Evolutionary conservation across 1,284 basidiomycete genomes (phyloP).

Genomic region (Gomphus bonarii): DNA sequence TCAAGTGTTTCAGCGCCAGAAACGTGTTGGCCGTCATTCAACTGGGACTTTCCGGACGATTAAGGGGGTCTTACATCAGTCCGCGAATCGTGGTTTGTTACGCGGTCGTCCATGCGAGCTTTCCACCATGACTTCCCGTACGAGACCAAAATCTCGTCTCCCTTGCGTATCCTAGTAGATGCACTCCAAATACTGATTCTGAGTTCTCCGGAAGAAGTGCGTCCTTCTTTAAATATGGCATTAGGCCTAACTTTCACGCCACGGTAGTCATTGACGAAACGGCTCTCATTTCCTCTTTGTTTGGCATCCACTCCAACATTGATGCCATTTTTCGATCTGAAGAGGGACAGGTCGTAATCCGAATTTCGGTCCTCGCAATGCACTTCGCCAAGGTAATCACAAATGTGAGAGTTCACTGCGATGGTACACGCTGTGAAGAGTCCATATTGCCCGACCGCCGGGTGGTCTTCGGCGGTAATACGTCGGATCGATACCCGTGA

Average conservation of each 20-base stretch:
- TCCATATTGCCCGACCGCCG: constrained; percentile 74
- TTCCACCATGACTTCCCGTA: constrained; percentile 94
- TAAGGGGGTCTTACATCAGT: neutral
- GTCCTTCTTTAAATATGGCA: constrained; percentile 58
- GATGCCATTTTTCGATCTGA: constrained; percentile 42
- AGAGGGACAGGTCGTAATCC: constrained; percentile 81
- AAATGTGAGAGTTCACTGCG: constrained; percentile 49
- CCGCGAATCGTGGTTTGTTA: neutral
- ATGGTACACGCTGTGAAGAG: constrained; percentile 73
- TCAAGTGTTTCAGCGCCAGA: neutral
- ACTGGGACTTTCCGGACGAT: neutral
- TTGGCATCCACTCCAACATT: constrained; percentile 68
- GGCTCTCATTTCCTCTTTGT: constrained; percentile 69
- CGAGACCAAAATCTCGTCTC: constrained; percentile 79
- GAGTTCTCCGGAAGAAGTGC: constrained; percentile 49
- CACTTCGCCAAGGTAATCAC: constrained; percentile 82
- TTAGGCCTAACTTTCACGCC: constrained; percentile 63
- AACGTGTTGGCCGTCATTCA: neutral
- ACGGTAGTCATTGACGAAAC: constrained; percentile 85
- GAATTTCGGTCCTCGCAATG: constrained; percentile 66
- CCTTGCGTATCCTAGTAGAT: constrained; percentile 55
- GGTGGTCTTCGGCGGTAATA: constrained; percentile 44
- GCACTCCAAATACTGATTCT: constrained; percentile 70
- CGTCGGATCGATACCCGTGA: constrained; percentile 32
- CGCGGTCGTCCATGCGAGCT: constrained; percentile 24